phyloP scores from a whole-genome alignment of 2,329 filamentous ascomycete genomes.

The Clarireedia homoeocarpa region DNA sequence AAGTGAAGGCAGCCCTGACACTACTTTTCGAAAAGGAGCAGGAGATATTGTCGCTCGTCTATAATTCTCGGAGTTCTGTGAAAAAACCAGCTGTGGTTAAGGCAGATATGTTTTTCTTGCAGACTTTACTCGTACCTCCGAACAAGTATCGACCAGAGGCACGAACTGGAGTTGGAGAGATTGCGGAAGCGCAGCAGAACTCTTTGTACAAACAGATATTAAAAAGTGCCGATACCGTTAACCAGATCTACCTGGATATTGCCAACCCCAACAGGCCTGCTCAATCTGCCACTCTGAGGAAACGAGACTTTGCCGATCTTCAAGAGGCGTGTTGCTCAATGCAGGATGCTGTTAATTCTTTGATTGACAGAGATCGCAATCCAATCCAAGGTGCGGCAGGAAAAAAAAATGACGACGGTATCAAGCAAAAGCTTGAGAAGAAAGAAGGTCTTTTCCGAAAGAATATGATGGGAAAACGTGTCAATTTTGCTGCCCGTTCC shows the following conservation, averaged over 20 bases:
- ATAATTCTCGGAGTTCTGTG: constrained; percentile 58
- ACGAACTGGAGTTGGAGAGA: constrained; percentile 68
- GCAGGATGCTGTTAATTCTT: constrained; percentile 84
- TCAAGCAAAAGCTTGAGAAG: constrained; percentile 97
- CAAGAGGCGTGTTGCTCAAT: constrained; percentile 76
- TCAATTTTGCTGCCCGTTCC: constrained; percentile 94
- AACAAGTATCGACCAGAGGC: constrained; percentile 88
- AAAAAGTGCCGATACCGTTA: constrained; percentile 63
- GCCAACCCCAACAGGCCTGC: constrained; percentile 16
- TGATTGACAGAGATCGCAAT: constrained; percentile 85
- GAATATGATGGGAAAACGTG: constrained; percentile 97
- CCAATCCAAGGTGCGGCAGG: constrained; percentile 71
- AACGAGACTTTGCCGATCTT: constrained; percentile 64
- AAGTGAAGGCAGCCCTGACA: constrained; percentile 71
- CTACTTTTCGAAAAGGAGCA: constrained; percentile 82
- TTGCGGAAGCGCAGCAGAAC: constrained; percentile 86
- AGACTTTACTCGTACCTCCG: constrained; percentile 78
- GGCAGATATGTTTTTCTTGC: constrained; percentile 91
- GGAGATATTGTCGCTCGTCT: constrained; percentile 77
- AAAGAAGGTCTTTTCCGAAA: constrained; percentile 97
- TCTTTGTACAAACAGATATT: constrained; percentile 79
- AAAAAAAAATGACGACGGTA: constrained; percentile 78
- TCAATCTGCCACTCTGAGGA: constrained; percentile 30
- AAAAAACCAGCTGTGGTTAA: constrained; percentile 51
- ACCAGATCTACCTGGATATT: constrained; percentile 66